Evolutionary conservation across 768 basidiomycete genomes (phyloP).

Genomic region (Panaeolus papilionaceus): DNA sequence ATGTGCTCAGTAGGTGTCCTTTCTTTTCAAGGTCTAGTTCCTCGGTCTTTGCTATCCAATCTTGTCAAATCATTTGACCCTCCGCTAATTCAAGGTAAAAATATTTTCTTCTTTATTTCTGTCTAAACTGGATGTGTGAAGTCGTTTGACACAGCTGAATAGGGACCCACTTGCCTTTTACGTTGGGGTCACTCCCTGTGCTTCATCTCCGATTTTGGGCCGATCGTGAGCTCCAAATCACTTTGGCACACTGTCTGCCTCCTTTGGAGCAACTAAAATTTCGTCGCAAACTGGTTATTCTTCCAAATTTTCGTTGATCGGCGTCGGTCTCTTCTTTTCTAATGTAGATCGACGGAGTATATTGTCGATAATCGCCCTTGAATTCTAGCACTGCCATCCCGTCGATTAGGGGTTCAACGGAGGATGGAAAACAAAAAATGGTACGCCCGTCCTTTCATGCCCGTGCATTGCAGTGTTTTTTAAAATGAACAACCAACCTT

Average conservation of each 20-base stretch:
- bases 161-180: slow-evolving; percentile 13
- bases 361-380: background rate
- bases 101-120: slow-evolving; percentile 1
- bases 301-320: slow-evolving; percentile 10
- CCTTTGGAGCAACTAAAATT: background rate
- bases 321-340: background rate
- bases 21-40: background rate
- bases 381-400: slow-evolving; percentile 6
- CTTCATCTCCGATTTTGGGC: slow-evolving; percentile 12
- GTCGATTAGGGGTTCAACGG: slow-evolving; percentile 1
- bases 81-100: background rate
- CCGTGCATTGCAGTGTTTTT: slow-evolving; percentile 8
- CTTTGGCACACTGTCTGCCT: background rate
- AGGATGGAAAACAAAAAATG: background rate
- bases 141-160: slow-evolving; percentile 1
- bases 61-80: background rate
- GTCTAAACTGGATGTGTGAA: background rate
- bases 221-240: slow-evolving; percentile 8
- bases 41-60: background rate
- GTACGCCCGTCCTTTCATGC: slow-evolving; percentile 5
- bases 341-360: background rate
- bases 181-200: background rate
- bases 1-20: background rate
- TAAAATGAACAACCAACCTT: slow-evolving; percentile 3
- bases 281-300: background rate